Evolutionary conservation across 768 basidiomycete genomes (phyloP), one percentile per base, ranked within the genome.

Genomic region (Lyophyllum atratum): DNA sequence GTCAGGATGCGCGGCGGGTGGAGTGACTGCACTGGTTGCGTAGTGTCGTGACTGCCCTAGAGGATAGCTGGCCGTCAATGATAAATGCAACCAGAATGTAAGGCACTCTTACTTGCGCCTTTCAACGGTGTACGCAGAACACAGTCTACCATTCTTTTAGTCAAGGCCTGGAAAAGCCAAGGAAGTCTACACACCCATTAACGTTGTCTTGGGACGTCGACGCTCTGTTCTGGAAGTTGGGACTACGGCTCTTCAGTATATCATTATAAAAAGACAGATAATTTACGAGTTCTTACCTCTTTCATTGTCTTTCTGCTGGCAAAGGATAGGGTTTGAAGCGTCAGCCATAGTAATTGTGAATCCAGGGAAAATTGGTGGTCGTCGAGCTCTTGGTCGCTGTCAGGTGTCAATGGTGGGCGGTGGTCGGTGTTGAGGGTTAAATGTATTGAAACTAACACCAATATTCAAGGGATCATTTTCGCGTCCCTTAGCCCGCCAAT

Each of bases 91-190:
- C 14, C 21, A n/a, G 10, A 45, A 22, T 19, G 19, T 11, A 17
- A 48, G 46, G 19, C 15, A 42, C 54, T 11, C 52, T 45, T 42
- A 49, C 54, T 55, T 46, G 29, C 15, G 26, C 47, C 14, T 31
- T 55, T 55, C 39, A 59, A 40, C 10, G 58, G 58, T 45, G 58
- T 59, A 22, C 49, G 58, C 42, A 59, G 33, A n/a, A 59, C 48
- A 22, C 58, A 40, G 28, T 59, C 58, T 59, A 29, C 6, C 14
- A 21, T 28, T 25, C 12, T 17, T n/a, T 29, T 4, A 46, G 15
- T 46, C 45, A 10, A 12, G 21, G 26, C 29, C 24, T 3, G 2
- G 19, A 22, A 22, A 46, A 15, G 25, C 15, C 14, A 19, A 46
- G 37, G 22, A 19, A 1, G 22, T 8, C 25, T 43, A 45, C 52